Percentiles rank a stretch among this genome's conserved stretches.
These are phyloP conservation scores for Kodamaea lidongshanica DNA, from an alignment of 805 yeast genomes.

Conservation along the genomic window DNA sequence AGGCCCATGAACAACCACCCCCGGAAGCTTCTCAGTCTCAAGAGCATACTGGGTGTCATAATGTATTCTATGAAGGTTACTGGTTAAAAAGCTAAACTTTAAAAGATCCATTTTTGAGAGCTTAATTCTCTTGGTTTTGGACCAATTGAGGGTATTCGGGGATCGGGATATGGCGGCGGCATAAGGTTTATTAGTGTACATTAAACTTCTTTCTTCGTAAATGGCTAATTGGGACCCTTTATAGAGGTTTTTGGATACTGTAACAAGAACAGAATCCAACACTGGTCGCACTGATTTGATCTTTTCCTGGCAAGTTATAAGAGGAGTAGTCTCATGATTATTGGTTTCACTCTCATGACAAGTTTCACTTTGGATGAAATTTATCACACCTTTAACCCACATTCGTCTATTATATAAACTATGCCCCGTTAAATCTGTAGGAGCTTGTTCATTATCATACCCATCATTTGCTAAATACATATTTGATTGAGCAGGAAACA, in stretches of 20 bases:
- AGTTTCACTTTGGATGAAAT: slow-evolving; percentile 25
- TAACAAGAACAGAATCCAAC: slow-evolving; percentile 42
- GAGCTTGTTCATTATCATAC: slow-evolving; percentile 74
- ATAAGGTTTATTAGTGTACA: slow-evolving; percentile 48
- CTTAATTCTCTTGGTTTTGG: slow-evolving; percentile 18
- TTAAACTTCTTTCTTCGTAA: slow-evolving; percentile 52
- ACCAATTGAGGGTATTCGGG: slow-evolving; percentile 8
- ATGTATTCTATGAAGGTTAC: slow-evolving; percentile 83
- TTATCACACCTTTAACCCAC: slow-evolving; percentile 73
- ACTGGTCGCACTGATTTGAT: slow-evolving; percentile 36
- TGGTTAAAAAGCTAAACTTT: slow-evolving; percentile 68
- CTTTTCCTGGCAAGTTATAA: slow-evolving; percentile 53
- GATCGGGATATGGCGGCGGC: too few species aligned
- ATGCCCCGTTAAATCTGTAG: slow-evolving; percentile 22
- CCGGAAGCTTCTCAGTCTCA: slow-evolving; percentile 52
- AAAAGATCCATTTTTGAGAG: slow-evolving; percentile 43
- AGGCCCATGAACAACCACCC: slow-evolving; percentile 75
- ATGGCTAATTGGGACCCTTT: slow-evolving; percentile 21
- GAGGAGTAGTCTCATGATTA: too few species aligned
- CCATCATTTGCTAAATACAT: slow-evolving; percentile 59
- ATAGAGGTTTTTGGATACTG: slow-evolving; percentile 42
- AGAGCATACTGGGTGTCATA: slow-evolving; percentile 53
- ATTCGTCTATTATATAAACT: slow-evolving; percentile 51
- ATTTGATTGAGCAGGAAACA: slow-evolving; percentile 59
- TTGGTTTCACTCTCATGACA: background rate